These are phyloP conservation scores for Populus hybrid DNA, from an alignment of 441 rosid species.

Conservation along the genomic window DNA sequence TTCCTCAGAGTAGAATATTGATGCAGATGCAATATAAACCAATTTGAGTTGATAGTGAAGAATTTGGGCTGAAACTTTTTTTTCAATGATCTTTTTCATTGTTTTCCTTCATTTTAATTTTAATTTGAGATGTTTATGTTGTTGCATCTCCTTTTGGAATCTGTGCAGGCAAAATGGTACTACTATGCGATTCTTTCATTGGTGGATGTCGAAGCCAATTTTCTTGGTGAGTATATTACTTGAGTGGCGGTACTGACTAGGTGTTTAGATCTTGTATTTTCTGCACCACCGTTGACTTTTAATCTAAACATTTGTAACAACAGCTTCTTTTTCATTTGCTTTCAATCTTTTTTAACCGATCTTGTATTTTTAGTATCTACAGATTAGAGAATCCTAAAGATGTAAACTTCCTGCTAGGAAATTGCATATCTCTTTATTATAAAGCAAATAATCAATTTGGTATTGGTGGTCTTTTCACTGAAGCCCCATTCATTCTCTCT, in stretches of 20 bases:
- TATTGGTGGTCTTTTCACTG: background rate
- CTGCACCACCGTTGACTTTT: background rate
- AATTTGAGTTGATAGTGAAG: background rate
- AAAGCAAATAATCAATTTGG: background rate
- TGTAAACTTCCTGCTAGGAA: background rate
- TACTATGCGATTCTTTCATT: conserved; percentile 67
- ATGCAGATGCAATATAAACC: background rate
- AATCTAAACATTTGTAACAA: background rate
- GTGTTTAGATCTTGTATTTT: conserved; percentile 1
- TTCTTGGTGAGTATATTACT: conserved; percentile 61
- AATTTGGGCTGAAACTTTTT: background rate
- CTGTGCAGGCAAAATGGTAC: conserved; percentile 91
- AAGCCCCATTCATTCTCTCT: background rate
- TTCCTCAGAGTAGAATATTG: background rate
- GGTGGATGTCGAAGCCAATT: conserved; percentile 87
- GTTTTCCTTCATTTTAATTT: background rate
- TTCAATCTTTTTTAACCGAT: background rate
- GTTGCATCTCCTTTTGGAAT: conserved; percentile 8
- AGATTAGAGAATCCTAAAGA: background rate
- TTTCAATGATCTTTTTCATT: background rate
- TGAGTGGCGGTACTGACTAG: background rate
- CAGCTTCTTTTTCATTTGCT: background rate
- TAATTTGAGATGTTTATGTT: background rate
- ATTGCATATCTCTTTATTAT: background rate
- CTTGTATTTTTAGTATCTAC: background rate